Conservation (phyloP, 163 green algal genomes). For the Chlorella variabilis region DNA sequence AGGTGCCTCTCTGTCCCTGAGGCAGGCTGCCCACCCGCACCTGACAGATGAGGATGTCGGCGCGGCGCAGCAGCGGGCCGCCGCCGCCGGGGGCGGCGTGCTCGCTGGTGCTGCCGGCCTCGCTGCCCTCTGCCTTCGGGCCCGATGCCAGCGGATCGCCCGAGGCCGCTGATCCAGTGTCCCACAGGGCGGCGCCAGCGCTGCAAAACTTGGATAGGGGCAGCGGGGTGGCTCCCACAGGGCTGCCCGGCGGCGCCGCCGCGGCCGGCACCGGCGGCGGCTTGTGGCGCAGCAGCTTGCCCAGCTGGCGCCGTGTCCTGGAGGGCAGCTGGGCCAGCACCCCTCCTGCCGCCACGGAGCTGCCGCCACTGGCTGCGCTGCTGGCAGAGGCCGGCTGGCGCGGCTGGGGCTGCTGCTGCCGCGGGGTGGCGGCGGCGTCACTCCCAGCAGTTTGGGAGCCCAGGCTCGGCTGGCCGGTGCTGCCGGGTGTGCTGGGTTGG, state of each 20-base stretch:
- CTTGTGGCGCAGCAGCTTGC: neutral
- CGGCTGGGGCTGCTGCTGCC: neutral
- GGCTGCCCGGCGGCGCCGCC: no score
- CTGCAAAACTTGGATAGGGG: neutral
- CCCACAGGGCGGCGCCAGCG: neutral
- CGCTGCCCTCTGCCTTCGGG: neutral
- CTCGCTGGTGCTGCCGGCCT: no score
- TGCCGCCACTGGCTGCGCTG: neutral
- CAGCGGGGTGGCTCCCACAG: neutral
- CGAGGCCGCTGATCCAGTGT: no score
- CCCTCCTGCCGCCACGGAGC: no score
- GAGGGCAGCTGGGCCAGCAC: neutral
- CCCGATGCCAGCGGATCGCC: neutral
- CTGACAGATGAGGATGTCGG: slow-evolving; percentile 41
- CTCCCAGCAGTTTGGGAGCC: no score
- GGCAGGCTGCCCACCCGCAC: neutral
- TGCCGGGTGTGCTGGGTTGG: neutral
- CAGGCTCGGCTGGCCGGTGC: neutral
- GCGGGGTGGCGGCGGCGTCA: no score
- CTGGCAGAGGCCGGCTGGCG: neutral
- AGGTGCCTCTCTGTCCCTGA: no score
- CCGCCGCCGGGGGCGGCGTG: neutral
- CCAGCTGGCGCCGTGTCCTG: neutral
- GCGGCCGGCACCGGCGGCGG: neutral
- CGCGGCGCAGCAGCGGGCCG: slow-evolving; percentile 5